Evolutionary conservation across 768 basidiomycete genomes (phyloP).

Genomic region (Boletellus ananiceps): DNA sequence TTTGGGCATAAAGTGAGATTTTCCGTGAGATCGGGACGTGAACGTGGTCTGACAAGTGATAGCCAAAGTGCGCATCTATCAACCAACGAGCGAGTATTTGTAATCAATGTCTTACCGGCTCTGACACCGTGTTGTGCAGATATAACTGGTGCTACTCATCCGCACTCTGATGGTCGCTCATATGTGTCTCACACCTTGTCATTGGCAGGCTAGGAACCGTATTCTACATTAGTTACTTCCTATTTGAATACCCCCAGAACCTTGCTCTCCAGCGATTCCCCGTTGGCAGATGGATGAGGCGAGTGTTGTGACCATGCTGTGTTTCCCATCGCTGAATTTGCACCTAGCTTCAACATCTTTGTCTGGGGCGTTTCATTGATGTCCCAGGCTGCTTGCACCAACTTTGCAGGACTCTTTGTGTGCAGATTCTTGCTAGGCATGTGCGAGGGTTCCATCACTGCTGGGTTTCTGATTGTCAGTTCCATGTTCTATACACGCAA

Average conservation of each 20-base stretch:
- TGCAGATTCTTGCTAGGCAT: constrained; percentile 64
- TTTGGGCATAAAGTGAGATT: constrained; percentile 58
- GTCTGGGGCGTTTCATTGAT: constrained; percentile 60
- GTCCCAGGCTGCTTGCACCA: constrained; percentile 65
- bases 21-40: not conserved
- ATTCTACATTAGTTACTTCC: constrained; percentile 66
- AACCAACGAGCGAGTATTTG: constrained; percentile 52
- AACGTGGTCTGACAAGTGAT: not conserved
- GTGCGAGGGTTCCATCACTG: constrained; percentile 69
- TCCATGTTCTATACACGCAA: constrained; percentile 75
- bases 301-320: constrained; percentile 4
- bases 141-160: constrained; percentile 53
- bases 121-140: constrained; percentile 30
- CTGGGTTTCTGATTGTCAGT: constrained; percentile 72
- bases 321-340: not conserved
- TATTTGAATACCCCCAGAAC: constrained; percentile 74
- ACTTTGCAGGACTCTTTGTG: constrained; percentile 59
- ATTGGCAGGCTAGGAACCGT: constrained; percentile 63
- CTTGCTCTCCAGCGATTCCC: constrained; percentile 67
- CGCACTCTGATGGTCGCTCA: not conserved
- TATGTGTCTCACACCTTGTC: not conserved
- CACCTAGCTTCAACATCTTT: constrained; percentile 55
- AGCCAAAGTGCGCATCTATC: constrained; percentile 60
- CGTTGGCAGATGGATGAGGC: constrained; percentile 82
- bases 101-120: not conserved